Evolutionary conservation across 352 stramenopile genomes (phyloP).

Genomic region (Elongisporangium undulatum): DNA sequence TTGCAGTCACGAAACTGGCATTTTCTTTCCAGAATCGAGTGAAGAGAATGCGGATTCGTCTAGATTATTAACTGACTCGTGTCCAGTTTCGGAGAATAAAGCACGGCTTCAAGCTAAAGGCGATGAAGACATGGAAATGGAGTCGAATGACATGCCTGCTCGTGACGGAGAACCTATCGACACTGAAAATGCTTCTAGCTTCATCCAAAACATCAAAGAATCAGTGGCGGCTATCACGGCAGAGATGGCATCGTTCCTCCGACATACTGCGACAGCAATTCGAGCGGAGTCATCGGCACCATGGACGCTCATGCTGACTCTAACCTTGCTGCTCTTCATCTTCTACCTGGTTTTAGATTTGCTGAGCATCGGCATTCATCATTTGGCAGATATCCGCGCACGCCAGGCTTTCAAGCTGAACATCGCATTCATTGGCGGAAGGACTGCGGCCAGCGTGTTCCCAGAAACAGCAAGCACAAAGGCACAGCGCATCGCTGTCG

Average conservation of each 20-base stretch:
- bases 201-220: not conserved
- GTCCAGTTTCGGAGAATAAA: not conserved
- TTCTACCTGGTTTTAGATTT: constrained; percentile 20
- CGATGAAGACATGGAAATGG: not conserved
- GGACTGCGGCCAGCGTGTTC: constrained; percentile 4
- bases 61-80: no score
- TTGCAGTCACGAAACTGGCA: no score
- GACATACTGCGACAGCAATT: not conserved
- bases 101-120: not conserved
- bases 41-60: no score
- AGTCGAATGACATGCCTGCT: not conserved
- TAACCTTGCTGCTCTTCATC: constrained; percentile 21
- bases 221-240: not conserved
- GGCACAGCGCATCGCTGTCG: constrained; percentile 7
- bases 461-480: not conserved
- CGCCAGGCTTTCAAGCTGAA: not conserved
- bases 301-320: constrained; percentile 14
- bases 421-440: constrained; percentile 1
- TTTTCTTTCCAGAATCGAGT: no score
- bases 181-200: not conserved
- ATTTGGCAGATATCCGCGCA: not conserved
- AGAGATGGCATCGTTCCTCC: not conserved
- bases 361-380: constrained; percentile 7
- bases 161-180: not conserved
- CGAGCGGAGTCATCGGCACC: not conserved